Evolutionary conservation across 805 yeast genomes (phyloP).

Genomic region (Pichia ethanolica): DNA sequence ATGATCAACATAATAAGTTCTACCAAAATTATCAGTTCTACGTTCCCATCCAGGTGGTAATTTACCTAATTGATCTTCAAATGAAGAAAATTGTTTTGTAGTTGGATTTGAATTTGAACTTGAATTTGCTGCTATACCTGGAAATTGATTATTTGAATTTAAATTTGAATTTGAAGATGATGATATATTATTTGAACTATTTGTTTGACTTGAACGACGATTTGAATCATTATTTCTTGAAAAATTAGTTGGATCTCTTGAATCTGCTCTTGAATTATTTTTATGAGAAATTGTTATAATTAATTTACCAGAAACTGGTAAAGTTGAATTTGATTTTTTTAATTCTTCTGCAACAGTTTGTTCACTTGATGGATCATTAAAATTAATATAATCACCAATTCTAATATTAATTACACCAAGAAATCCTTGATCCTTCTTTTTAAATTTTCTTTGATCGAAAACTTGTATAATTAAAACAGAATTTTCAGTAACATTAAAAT

Average conservation of each 20-base stretch:
- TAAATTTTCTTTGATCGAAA: slow-evolving; percentile 94
- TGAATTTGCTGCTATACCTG: slow-evolving; percentile 17
- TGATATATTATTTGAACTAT: neutral
- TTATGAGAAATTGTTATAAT: slow-evolving; percentile 64
- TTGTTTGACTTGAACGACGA: no score
- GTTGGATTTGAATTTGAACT: slow-evolving; percentile 2
- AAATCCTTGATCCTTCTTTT: slow-evolving; percentile 97
- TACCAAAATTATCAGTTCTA: slow-evolving; percentile 92
- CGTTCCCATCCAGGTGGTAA: slow-evolving; percentile 99
- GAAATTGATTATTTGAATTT: slow-evolving; percentile 16
- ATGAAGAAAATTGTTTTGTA: slow-evolving; percentile 74
- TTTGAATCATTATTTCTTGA: slow-evolving; percentile 6
- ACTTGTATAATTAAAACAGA: slow-evolving; percentile 88
- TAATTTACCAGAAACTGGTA: slow-evolving; percentile 89
- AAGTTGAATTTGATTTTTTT: slow-evolving; percentile 83
- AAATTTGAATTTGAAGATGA: slow-evolving; percentile 8
- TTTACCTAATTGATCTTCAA: slow-evolving; percentile 95
- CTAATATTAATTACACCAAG: slow-evolving; percentile 91
- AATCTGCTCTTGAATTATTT: slow-evolving; percentile 16
- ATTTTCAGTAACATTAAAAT: slow-evolving; percentile 67
- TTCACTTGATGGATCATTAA: slow-evolving; percentile 41
- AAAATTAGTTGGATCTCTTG: slow-evolving; percentile 26
- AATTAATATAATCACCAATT: slow-evolving; percentile 81
- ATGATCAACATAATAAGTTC: slow-evolving; percentile 97
- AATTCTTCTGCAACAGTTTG: slow-evolving; percentile 91